These are phyloP conservation scores for Carex kokanica DNA, from an alignment of 176 grass and related monocot genomes.

Conservation along the genomic window DNA sequence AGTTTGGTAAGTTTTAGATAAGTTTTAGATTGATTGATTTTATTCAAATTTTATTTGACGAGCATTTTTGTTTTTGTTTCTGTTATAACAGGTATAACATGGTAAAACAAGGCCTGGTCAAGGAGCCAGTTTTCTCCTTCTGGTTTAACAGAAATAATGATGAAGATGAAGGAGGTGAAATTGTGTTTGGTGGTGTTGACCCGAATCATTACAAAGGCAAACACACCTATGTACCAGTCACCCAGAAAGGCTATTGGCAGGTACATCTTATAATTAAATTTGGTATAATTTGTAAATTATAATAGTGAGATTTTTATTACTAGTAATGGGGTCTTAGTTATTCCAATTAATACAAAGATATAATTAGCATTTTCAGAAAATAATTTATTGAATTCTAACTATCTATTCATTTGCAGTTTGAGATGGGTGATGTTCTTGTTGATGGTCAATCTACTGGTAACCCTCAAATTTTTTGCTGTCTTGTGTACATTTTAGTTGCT, in stretches of 20 bases:
- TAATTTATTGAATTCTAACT: slow-evolving; percentile 14
- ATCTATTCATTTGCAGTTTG: slow-evolving; percentile 30
- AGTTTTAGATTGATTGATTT: not conserved
- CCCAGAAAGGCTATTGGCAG: slow-evolving; percentile 84
- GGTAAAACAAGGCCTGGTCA: slow-evolving; percentile 55
- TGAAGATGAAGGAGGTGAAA: slow-evolving; percentile 76
- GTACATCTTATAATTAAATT: slow-evolving; percentile 26
- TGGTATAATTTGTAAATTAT: not conserved
- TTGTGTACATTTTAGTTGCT: not conserved
- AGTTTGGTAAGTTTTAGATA: slow-evolving; percentile 59
- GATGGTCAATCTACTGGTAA: slow-evolving; percentile 31
- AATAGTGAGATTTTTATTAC: not conserved
- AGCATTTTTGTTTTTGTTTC: slow-evolving; percentile 10
- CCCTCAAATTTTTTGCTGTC: not conserved
- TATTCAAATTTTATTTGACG: not conserved
- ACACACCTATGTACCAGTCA: slow-evolving; percentile 81
- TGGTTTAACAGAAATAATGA: slow-evolving; percentile 83
- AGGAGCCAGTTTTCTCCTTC: slow-evolving; percentile 68
- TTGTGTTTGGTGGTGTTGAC: slow-evolving; percentile 87
- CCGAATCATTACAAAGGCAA: slow-evolving; percentile 52
- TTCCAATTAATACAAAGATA: not conserved
- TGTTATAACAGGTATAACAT: slow-evolving; percentile 73
- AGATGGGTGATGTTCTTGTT: slow-evolving; percentile 37
- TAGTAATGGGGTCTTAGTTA: not conserved
- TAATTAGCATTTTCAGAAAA: not conserved